Evolutionary conservation across 345 rosid species (phyloP).

Genomic region (Murraya paniculata): DNA sequence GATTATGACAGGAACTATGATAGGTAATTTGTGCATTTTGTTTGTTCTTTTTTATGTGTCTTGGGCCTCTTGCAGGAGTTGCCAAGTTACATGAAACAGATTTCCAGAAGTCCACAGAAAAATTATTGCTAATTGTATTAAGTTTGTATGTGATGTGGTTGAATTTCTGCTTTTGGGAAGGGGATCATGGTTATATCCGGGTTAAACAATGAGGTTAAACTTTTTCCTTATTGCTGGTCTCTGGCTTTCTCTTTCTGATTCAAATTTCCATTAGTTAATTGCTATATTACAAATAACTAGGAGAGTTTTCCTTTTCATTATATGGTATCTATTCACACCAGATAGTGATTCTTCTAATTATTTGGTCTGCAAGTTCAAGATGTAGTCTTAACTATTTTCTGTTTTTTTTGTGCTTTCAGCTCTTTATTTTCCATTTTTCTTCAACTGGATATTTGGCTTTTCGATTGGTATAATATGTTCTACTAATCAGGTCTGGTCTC

Average conservation of each 20-base stretch:
- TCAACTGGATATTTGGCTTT: not conserved
- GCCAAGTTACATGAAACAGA: no score
- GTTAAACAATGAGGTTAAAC: not conserved
- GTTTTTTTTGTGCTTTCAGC: not conserved
- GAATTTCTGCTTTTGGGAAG: not conserved
- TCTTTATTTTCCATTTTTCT: not conserved
- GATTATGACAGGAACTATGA: constrained; percentile 82
- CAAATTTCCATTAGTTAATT: not conserved
- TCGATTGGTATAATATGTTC: not conserved
- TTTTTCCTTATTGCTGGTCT: not conserved
- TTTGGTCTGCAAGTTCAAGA: not conserved
- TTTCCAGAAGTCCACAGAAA: no score
- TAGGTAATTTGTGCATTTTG: constrained; percentile 35
- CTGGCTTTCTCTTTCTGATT: not conserved
- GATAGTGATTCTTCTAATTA: not conserved
- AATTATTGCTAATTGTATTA: no score
- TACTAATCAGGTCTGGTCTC: not conserved
- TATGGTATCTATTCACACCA: not conserved
- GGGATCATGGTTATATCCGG: not conserved
- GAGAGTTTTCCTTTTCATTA: not conserved
- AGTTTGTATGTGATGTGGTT: not conserved
- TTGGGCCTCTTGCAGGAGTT: constrained; percentile 6
- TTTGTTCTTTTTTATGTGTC: not conserved
- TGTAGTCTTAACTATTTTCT: not conserved
- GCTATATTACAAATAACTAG: not conserved